phyloP scores from a whole-genome alignment of 2,329 filamentous ascomycete species.

The Knoxdaviesia proteae region DNA sequence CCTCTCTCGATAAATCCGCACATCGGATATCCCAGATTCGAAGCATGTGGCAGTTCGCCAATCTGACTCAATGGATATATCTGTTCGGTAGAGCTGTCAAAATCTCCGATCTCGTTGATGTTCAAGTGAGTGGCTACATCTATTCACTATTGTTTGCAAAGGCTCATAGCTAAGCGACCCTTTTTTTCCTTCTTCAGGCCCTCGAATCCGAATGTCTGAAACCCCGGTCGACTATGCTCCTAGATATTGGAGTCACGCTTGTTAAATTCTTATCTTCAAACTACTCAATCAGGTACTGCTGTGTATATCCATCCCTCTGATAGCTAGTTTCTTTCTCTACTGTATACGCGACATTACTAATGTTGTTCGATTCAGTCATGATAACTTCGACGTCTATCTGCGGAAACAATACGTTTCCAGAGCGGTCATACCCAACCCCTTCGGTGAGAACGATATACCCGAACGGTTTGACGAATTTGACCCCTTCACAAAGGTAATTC shows the following conservation, averaged over 20 bases:
- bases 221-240: conserved; percentile 50
- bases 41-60: conserved; percentile 91
- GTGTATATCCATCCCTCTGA: no score
- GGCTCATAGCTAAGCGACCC: no score
- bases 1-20: no score
- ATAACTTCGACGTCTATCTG: conserved; percentile 85
- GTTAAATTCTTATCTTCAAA: conserved; percentile 90
- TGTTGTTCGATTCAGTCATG: conserved; percentile 31
- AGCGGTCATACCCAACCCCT: conserved; percentile 61
- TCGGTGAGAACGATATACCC: conserved; percentile 55
- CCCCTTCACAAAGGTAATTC: conserved; percentile 52
- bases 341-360: conserved; percentile 3
- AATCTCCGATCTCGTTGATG: conserved; percentile 70
- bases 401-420: conserved; percentile 75
- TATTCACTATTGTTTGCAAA: not conserved
- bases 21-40: conserved; percentile 35
- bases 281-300: conserved; percentile 59
- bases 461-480: conserved; percentile 64
- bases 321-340: conserved; percentile 14
- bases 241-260: conserved; percentile 66
- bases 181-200: conserved; percentile 31
- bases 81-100: conserved; percentile 79
- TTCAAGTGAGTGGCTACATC: conserved; percentile 41
- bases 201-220: conserved; percentile 78
- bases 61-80: conserved; percentile 80